Conservation (phyloP, 768 basidiomycete species). For the Serendipita sp. region DNA sequence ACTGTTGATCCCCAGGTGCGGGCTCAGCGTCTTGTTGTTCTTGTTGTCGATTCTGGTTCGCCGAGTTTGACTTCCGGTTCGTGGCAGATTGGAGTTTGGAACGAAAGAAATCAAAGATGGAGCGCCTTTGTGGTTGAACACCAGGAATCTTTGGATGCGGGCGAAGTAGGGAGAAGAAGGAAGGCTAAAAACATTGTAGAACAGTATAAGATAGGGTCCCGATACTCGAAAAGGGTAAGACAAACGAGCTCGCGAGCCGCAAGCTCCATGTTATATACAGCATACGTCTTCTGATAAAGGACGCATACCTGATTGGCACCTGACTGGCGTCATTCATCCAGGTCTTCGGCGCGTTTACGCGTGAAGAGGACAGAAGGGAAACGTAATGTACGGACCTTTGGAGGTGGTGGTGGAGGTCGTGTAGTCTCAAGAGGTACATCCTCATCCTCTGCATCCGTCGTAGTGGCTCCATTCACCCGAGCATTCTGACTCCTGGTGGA, state of each 20-base stretch:
- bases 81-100: not conserved
- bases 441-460: not conserved
- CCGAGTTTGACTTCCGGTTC: not conserved
- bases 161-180: conserved; percentile 3
- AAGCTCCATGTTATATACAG: not conserved
- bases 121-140: not conserved
- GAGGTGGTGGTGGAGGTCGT: not conserved
- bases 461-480: not conserved
- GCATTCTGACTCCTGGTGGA: not conserved
- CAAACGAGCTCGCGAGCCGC: not conserved
- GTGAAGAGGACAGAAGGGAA: not conserved
- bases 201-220: not conserved
- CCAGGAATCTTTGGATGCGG: not conserved
- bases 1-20: not conserved
- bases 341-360: not conserved
- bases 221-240: not conserved
- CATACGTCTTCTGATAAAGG: not conserved
- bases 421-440: not conserved
- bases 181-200: not conserved
- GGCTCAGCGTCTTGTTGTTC: not conserved
- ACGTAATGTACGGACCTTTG: not conserved
- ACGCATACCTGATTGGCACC: not conserved
- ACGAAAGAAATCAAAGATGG: conserved; percentile 2
- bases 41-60: not conserved
- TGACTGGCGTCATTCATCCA: not conserved